Evolutionary conservation across 2,329 filamentous ascomycete genomes (phyloP).

Genomic region (Aspergillus sp.): DNA sequence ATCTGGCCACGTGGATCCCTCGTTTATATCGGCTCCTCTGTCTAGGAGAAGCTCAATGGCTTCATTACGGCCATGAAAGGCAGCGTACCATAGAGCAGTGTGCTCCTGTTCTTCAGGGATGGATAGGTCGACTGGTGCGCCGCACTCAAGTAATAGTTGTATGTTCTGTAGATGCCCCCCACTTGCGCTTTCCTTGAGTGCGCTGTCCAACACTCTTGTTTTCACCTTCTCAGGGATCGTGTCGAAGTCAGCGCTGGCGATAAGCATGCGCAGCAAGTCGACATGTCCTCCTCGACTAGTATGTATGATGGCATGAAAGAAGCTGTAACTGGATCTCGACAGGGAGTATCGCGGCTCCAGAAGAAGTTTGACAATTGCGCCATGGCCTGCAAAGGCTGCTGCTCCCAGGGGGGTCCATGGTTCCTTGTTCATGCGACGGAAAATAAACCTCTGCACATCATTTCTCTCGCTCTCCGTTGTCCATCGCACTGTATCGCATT

Average conservation of each 20-base stretch:
- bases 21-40: neutral
- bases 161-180: neutral
- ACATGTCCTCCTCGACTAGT: neutral
- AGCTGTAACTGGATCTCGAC: neutral
- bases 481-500: neutral
- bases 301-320: neutral
- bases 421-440: neutral
- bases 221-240: neutral
- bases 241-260: neutral
- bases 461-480: neutral
- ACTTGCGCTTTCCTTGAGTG: neutral
- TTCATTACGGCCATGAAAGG: neutral
- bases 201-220: neutral
- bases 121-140: neutral
- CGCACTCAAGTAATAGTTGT: neutral
- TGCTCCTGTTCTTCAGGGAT: neutral
- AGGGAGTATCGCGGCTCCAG: neutral
- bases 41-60: neutral
- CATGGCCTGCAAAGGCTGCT: neutral
- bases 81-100: neutral
- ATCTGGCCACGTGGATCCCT: neutral
- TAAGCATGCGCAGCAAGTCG: neutral
- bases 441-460: neutral
- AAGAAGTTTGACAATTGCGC: neutral
- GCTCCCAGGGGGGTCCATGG: neutral